Percentiles rank a stretch among this genome's conserved stretches.
These are phyloP conservation scores for Carex littledalei DNA, from an alignment of 176 grass and related monocot species.

Conservation along the genomic window DNA sequence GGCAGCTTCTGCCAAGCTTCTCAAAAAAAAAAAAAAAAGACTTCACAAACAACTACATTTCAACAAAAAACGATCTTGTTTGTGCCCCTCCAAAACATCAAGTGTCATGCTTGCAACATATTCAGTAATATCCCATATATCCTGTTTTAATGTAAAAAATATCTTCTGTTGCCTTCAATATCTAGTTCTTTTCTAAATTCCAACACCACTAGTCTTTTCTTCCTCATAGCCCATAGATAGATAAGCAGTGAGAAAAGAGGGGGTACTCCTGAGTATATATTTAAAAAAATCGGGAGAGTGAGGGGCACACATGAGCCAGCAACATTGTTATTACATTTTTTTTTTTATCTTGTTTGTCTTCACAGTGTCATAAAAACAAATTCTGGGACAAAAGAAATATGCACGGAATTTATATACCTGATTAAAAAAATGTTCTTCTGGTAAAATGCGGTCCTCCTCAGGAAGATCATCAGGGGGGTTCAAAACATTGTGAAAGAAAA, in stretches of 20 bases:
- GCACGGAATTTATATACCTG: neutral
- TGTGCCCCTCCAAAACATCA: neutral
- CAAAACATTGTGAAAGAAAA: slow-evolving; percentile 98
- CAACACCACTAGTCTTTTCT: neutral
- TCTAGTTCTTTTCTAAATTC: neutral
- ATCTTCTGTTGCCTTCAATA: neutral
- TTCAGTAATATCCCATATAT: neutral
- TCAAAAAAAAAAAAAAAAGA: neutral
- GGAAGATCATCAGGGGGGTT: slow-evolving; percentile 58
- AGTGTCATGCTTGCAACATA: neutral
- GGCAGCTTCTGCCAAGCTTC: too few relatives aligned
- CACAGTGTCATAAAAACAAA: neutral
- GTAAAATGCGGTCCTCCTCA: slow-evolving; percentile 13
- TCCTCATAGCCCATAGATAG: neutral
- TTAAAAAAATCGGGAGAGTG: neutral
- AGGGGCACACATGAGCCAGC: neutral
- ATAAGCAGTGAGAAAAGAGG: too few relatives aligned
- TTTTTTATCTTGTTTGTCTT: neutral
- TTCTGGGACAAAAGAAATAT: neutral
- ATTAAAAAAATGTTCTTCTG: slow-evolving; percentile 54
- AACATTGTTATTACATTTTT: neutral
- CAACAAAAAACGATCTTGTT: neutral
- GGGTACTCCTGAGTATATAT: neutral
- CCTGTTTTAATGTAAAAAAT: neutral
- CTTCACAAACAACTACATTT: neutral